Conservation (phyloP, 2,329 filamentous ascomycete genomes). For the Microcyclospora pomicola region DNA sequence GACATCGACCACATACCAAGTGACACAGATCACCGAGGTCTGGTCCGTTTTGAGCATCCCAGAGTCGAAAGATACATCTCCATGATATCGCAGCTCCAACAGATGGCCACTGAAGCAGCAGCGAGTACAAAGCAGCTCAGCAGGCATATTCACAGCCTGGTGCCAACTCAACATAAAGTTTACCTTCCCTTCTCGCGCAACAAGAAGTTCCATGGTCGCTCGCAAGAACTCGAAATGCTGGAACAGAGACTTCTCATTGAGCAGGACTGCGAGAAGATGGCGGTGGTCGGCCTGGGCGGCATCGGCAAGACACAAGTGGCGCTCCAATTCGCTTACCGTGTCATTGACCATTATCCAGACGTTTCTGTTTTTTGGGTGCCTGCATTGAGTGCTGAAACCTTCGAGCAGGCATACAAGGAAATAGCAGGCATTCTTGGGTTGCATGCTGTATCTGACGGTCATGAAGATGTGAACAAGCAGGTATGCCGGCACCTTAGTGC, state of each 20-base stretch:
- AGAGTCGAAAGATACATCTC: background rate
- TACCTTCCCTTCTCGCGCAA: constrained; percentile 19
- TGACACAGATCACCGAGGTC: no score
- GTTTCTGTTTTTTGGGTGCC: constrained; percentile 10
- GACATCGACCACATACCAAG: no score
- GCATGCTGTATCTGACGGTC: background rate
- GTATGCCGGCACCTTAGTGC: constrained; percentile 13
- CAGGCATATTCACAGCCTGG: background rate
- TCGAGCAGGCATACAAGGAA: constrained; percentile 7
- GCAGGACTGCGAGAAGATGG: constrained; percentile 14
- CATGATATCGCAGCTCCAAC: background rate
- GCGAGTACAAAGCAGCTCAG: background rate
- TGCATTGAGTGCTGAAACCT: constrained; percentile 10
- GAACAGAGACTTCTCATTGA: constrained; percentile 16
- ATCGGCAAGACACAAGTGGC: constrained; percentile 22
- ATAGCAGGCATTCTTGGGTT: constrained; percentile 7
- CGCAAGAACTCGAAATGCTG: constrained; percentile 15
- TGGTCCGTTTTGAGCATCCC: background rate
- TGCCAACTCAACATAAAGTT: no score
- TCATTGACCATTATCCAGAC: constrained; percentile 8
- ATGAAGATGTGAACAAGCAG: constrained; percentile 14
- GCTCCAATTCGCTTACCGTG: constrained; percentile 18
- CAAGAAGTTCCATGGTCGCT: constrained; percentile 14
- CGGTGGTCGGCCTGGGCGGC: constrained; percentile 19
- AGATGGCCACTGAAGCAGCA: background rate